phyloP scores from a whole-genome alignment of 768 basidiomycete genomes.

The Lentinula raphanica region DNA sequence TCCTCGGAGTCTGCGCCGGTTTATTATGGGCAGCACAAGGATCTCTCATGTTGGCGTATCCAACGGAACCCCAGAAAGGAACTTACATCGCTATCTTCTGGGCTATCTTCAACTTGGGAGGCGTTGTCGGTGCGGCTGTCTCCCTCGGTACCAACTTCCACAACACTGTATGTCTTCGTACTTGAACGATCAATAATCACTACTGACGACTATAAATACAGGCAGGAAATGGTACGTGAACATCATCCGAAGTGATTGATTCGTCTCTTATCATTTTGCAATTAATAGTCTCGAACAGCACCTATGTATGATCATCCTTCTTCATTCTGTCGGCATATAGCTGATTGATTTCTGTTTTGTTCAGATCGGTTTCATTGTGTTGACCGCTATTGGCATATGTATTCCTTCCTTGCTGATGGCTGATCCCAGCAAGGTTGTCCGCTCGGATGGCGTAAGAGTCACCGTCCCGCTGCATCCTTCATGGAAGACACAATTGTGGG shows the following conservation, averaged over 20 bases:
- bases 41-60: constrained; percentile 80
- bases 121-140: constrained; percentile 73
- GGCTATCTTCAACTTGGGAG: constrained; percentile 79
- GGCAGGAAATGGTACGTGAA: constrained; percentile 36
- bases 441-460: constrained; percentile 71
- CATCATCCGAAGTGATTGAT: background rate
- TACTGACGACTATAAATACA: constrained; percentile 13
- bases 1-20: constrained; percentile 63
- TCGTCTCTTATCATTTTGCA: constrained; percentile 4
- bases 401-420: constrained; percentile 72
- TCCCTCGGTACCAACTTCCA: constrained; percentile 68
- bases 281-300: constrained; percentile 57
- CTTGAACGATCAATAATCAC: background rate
- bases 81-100: constrained; percentile 76
- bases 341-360: constrained; percentile 1
- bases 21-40: constrained; percentile 83
- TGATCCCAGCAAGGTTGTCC: constrained; percentile 65
- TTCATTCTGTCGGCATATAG: background rate
- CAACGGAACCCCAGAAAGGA: constrained; percentile 76
- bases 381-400: constrained; percentile 62
- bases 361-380: constrained; percentile 72
- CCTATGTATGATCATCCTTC: constrained; percentile 49
- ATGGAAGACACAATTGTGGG: constrained; percentile 71
- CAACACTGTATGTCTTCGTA: constrained; percentile 40
- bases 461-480: constrained; percentile 59